These are phyloP conservation scores for Quercus tomentella DNA, from an alignment of 331 rosid genomes.

Conservation along the genomic window DNA sequence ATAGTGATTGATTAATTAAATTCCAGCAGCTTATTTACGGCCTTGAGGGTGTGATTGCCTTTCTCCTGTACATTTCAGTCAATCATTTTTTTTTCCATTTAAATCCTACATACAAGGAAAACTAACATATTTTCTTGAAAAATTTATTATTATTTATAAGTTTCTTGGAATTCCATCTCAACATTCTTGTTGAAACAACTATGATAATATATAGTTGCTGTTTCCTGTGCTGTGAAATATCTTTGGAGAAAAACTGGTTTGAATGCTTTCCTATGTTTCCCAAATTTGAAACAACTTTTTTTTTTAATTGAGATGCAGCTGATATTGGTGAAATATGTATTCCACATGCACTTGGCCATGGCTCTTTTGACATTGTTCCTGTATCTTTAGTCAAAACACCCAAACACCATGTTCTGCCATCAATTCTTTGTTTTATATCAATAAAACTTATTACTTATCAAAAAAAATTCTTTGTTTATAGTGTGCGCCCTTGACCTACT, in stretches of 20 bases:
- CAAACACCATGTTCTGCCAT: neutral
- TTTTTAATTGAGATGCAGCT: neutral
- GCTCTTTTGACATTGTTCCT: neutral
- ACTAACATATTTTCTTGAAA: too few species aligned
- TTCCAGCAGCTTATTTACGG: too few species aligned
- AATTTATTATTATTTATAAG: neutral
- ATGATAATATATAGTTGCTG: neutral
- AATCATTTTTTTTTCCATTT: too few species aligned
- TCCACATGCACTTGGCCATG: neutral
- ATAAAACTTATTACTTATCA: too few species aligned
- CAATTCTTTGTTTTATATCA: neutral
- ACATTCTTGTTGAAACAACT: neutral
- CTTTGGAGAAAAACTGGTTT: neutral
- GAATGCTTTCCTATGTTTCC: neutral
- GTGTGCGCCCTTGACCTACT: too few species aligned
- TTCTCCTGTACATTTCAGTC: too few species aligned
- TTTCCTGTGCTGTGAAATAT: neutral
- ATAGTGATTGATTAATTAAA: too few species aligned
- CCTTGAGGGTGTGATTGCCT: too few species aligned
- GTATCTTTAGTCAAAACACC: neutral
- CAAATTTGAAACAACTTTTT: neutral
- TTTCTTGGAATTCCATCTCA: neutral
- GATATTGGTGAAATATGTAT: neutral
- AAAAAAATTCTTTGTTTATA: too few species aligned
- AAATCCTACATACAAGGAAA: too few species aligned